These are phyloP conservation scores for Fusarium devonianum DNA, from an alignment of 2,329 filamentous ascomycete genomes.

Conservation along the genomic window DNA sequence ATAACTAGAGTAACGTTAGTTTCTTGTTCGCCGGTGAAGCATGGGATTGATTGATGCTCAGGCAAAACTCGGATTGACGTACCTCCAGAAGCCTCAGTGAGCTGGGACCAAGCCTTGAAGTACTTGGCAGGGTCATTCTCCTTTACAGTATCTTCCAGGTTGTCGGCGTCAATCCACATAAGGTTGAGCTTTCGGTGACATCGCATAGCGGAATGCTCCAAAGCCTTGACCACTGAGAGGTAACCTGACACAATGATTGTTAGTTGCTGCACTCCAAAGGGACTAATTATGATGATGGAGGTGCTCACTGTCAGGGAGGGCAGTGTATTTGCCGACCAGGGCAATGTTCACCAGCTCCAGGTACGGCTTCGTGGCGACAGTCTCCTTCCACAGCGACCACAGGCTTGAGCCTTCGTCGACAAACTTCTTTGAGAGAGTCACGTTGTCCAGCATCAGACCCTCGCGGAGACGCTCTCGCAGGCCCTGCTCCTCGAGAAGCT, in stretches of 20 bases:
- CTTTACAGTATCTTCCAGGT: slow-evolving; percentile 74
- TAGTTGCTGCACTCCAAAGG: slow-evolving; percentile 48
- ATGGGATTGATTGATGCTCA: background rate
- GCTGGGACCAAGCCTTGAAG: slow-evolving; percentile 67
- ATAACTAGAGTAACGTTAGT: no score
- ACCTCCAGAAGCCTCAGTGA: slow-evolving; percentile 3
- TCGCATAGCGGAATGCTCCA: slow-evolving; percentile 91
- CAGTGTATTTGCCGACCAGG: slow-evolving; percentile 91
- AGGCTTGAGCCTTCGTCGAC: slow-evolving; percentile 68
- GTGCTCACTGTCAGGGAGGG: background rate
- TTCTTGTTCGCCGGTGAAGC: no score
- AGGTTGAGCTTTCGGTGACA: slow-evolving; percentile 81
- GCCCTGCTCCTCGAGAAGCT: slow-evolving; percentile 83
- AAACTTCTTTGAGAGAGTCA: slow-evolving; percentile 60
- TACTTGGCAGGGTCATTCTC: slow-evolving; percentile 72
- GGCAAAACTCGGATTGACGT: background rate
- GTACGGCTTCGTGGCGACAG: slow-evolving; percentile 71
- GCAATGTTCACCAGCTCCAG: slow-evolving; percentile 77
- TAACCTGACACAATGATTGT: slow-evolving; percentile 76
- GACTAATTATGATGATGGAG: background rate
- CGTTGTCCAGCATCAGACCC: slow-evolving; percentile 69
- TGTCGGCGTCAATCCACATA: slow-evolving; percentile 82
- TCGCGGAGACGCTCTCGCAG: slow-evolving; percentile 70
- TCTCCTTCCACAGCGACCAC: slow-evolving; percentile 79
- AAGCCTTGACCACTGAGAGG: slow-evolving; percentile 78